Base-by-base conservation (phyloP, 2,329 filamentous ascomycete species). In the Trichophyton verrucosum region DNA sequence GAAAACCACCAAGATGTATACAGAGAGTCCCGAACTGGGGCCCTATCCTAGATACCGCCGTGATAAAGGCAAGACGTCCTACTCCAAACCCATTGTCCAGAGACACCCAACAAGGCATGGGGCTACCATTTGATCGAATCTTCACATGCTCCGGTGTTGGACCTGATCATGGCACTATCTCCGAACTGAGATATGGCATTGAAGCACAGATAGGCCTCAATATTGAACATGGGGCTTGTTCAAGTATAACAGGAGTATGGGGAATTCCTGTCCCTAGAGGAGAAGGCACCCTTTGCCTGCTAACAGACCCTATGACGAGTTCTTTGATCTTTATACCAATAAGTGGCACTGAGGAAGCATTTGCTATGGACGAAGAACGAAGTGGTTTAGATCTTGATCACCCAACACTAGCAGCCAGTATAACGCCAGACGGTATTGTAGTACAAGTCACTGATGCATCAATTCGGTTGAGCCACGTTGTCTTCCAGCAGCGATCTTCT, bases 61-160 rank as follows among this genome's bases (percentile, higher is more conserved):
- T 73, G 53, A 64, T 77, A 17, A 64, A 64, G 64, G 61, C 61
- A 60, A 68, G 64, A 51, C 64, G 62, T 49, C 65, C 61, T 60
- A 60, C 63, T 9, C 62, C 62, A n/a, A 46, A 57, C 3, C 7
- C 8, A 17, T 15, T 22, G 22, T 36, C 40, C 15, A 40, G 8
- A 44, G 20, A 20, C 24, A 42, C 13, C n/a, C 55, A 57, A 3
- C 36, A 44, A 44, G 33, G 42, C 22, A 65, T 67, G 61, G 64
- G 69, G 60, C 68, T 66, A 65, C 66, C 60, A 59, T 76, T 76
- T n/a, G 82, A 86, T 65, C 78, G 80, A 24, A 69, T 91, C 13
- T 90, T 88, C 71, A 81, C 82, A 22, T 86, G 84, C 49, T 85
- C 85, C 20, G 85, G 86, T 0, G 82, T 82, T 65, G 84, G 84